Evolutionary conservation across 2,329 filamentous ascomycete species (phyloP), one percentile per base, ranked within the genome.

Genomic region (Apiospora malaysiana): DNA sequence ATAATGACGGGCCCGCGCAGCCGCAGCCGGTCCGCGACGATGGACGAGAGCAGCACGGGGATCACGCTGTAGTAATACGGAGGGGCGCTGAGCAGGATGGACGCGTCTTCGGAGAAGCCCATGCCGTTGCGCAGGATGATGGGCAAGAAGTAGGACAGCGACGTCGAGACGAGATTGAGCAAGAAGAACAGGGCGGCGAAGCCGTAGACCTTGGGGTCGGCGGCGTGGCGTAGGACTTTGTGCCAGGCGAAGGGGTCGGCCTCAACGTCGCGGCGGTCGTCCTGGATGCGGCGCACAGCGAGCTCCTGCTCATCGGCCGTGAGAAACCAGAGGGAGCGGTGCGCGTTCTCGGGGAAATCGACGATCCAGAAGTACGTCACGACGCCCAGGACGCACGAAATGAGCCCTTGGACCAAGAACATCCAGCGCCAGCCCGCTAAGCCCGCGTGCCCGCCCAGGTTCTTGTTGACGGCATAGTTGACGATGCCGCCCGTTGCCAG

Each of bases 321-420:
- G 27, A 92, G 82, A 76, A 92, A 93, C 74, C 78, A 82, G 73
- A 89, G 86, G 68, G 87, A 90, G 16, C 80, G 80, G 69, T 88
- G 83, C 0, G 88, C 84, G 37, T 89, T 83, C 74, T 92, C 90
- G 0, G 90, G 90, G 73, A 93, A 92, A 76, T 92, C 90, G 56
- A 92, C 84, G 81, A 93, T 92, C 90, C 90, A 92, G 84, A 89
- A 91, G 76, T 90, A 92, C 0, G 90, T 91, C 16, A 85, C 71
- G 42, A 91, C 75, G 3, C 90, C 90, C 25, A 93, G 80, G 27
- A 89, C 79, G 71, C 85, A 85, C 5, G 90, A 86, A 74, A 92
- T 88, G 12, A 88, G 76, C 0, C 91, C 90, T 75, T 92, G 90
- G 0, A 92, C 88, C 0, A 92, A 78, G 74, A 90, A 93, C 89